Conservation (phyloP, 768 basidiomycete genomes). For the Cubamyces lactineus region DNA sequence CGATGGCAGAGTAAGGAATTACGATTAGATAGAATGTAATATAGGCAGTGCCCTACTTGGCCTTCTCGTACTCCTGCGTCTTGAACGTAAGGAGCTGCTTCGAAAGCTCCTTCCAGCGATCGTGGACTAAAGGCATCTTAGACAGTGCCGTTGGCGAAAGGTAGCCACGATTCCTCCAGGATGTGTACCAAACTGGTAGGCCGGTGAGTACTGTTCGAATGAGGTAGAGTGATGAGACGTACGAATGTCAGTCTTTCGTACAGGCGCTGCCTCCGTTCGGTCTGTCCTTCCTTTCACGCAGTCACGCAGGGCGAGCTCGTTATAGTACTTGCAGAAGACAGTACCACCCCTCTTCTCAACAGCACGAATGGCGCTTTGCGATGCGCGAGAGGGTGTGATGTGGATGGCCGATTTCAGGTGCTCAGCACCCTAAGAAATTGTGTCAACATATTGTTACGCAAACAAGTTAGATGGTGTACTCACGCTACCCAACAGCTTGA, state of each 20-base stretch:
- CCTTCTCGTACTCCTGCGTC: slow-evolving; percentile 40
- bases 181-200: slow-evolving; percentile 78
- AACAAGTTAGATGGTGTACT: slow-evolving; percentile 26
- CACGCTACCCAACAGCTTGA: slow-evolving; percentile 89
- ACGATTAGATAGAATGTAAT: slow-evolving; percentile 21
- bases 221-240: slow-evolving; percentile 14
- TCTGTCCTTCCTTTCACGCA: slow-evolving; percentile 74
- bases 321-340: slow-evolving; percentile 91
- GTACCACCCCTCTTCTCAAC: slow-evolving; percentile 83
- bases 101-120: slow-evolving; percentile 70
- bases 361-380: slow-evolving; percentile 81
- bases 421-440: slow-evolving; percentile 56
- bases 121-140: slow-evolving; percentile 64
- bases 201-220: slow-evolving; percentile 2
- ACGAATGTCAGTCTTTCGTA: slow-evolving; percentile 55
- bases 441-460: not conserved
- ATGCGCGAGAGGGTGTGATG: slow-evolving; percentile 83
- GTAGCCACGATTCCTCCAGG: slow-evolving; percentile 74
- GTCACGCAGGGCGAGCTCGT: slow-evolving; percentile 80
- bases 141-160: slow-evolving; percentile 62
- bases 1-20: slow-evolving; percentile 16
- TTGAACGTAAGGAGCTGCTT: slow-evolving; percentile 61
- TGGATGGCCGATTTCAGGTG: slow-evolving; percentile 73
- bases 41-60: slow-evolving; percentile 37
- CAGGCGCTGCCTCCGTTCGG: slow-evolving; percentile 75